Evolutionary conservation across 2,329 filamentous ascomycete genomes (phyloP), one percentile per base, ranked within the genome.

Genomic region (Onygenales sp.): DNA sequence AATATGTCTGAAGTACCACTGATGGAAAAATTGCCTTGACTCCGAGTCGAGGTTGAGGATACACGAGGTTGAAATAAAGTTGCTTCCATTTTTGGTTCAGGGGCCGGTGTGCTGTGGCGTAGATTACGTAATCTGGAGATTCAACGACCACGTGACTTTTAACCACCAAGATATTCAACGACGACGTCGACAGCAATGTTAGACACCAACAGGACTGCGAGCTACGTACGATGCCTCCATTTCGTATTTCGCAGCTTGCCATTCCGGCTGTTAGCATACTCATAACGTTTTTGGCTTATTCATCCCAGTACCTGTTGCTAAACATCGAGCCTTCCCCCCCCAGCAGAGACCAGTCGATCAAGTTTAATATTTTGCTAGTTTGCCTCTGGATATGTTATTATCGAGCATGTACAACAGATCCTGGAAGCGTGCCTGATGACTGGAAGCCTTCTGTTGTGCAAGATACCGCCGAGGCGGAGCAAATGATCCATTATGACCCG

Each of bases 371-470:
- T 2, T 67, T 82, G 40, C 70, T 83, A 2, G 61, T 70, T 3
- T 77, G 76, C 56, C 75, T 83, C 31, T 76, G 80, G 65, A 73
- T 84, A 46, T 81, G 76, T 58, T 85, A 84, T 62, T 76, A 73
- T 53, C 70, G 78, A 57, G 74, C 80, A n/a, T 83, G 82, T 54
- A 75, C 73, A 52, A 79, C 79, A 47, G 75, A 84, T 61, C 78
- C 82, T 0, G 82, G 82, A 0, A 69, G 62, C 7, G 72, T 84
- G 9, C 77, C 80, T 0, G 65, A 65, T 31, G 65, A 69, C 27
- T 77, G 73, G 64, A 59, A 59, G 39, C 60, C 60, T 36, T 42
- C 40, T 17, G 10, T 42, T 32, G 21, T 13, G 37, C 34, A 31
- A 40, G 36, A 52, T 33, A 11, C 13, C 46, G 14, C 31, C 32